Conservation (phyloP, 176 grass and related monocot genomes). For the Aegilops tauschii region DNA sequence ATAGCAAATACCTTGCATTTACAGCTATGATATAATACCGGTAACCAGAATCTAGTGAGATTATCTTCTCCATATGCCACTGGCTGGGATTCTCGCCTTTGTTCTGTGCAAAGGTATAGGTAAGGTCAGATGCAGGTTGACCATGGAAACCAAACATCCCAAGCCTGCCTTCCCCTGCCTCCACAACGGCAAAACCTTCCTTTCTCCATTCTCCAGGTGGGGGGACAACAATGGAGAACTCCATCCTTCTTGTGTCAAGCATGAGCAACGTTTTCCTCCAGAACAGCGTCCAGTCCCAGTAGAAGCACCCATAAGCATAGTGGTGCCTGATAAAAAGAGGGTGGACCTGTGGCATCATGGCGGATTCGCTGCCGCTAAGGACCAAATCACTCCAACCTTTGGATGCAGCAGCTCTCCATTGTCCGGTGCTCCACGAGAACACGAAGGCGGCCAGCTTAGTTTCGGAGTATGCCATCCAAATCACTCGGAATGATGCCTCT, state of each 20-base stretch:
- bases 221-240: no score
- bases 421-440: constrained; percentile 6
- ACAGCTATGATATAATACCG: no score
- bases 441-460: constrained; percentile 7
- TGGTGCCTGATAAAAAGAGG: background rate
- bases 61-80: no score
- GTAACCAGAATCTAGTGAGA: no score
- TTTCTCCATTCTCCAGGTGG: no score
- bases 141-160: no score
- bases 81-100: no score
- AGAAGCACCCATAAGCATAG: constrained; percentile 25
- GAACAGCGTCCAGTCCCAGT: constrained; percentile 1
- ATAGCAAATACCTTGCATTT: no score
- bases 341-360: background rate
- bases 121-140: no score
- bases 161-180: no score
- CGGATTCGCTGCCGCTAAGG: background rate
- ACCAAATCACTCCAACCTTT: background rate
- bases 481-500: background rate
- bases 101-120: no score
- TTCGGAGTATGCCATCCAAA: constrained; percentile 18
- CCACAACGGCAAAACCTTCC: no score
- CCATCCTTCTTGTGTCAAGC: constrained; percentile 23
- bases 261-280: constrained; percentile 1
- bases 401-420: constrained; percentile 20